Evolutionary conservation across 768 basidiomycete genomes (phyloP).

Genomic region (Pulveroboletus sp.): DNA sequence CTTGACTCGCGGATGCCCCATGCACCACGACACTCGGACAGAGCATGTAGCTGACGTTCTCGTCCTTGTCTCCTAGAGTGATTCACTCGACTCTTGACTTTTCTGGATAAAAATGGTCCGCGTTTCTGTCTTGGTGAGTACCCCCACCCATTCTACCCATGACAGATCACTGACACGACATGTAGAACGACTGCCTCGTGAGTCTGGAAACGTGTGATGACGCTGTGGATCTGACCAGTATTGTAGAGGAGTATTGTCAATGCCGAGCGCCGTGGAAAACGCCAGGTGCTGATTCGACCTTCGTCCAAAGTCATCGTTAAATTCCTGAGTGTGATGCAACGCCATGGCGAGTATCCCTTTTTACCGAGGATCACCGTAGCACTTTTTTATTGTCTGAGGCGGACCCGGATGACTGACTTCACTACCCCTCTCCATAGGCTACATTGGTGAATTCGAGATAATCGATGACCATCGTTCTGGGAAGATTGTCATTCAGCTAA

Average conservation of each 20-base stretch:
- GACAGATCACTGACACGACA: slow-evolving; percentile 1
- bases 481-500: slow-evolving; percentile 97
- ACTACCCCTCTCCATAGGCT: slow-evolving; percentile 47
- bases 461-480: slow-evolving; percentile 98
- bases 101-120: slow-evolving; percentile 66
- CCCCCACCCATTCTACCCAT: neutral
- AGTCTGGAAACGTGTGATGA: slow-evolving; percentile 12
- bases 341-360: slow-evolving; percentile 69
- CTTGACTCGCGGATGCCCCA: neutral
- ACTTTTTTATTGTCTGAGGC: neutral
- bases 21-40: slow-evolving; percentile 1
- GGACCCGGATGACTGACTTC: neutral
- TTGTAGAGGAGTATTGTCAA: slow-evolving; percentile 96
- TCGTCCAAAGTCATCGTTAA: slow-evolving; percentile 98
- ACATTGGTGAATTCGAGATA: slow-evolving; percentile 98
- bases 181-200: slow-evolving; percentile 55
- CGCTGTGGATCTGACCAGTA: slow-evolving; percentile 1
- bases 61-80: neutral
- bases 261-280: slow-evolving; percentile 98
- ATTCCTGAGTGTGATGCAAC: slow-evolving; percentile 98
- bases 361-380: neutral
- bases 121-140: slow-evolving; percentile 70
- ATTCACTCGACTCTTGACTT: neutral
- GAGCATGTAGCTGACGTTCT: neutral
- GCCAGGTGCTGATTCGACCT: slow-evolving; percentile 96